Conservation (phyloP, 192 early-diverging fungal species). For the Backusella liffmaniae region DNA sequence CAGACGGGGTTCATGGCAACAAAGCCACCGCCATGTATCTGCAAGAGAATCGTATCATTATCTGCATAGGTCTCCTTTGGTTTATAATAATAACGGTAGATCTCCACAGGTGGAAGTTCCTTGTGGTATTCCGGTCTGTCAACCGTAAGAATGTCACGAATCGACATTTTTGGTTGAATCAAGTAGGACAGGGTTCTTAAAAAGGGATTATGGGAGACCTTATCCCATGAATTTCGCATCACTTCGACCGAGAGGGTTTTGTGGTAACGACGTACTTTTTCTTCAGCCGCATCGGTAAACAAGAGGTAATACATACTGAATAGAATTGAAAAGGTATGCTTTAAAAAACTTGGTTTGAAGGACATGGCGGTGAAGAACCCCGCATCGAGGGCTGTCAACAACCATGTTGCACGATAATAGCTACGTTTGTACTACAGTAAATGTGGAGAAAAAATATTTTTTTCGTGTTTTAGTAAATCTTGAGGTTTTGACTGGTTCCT, state of each 20-base stretch:
- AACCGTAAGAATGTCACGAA: conserved; percentile 35
- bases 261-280: conserved; percentile 80
- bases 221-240: conserved; percentile 89
- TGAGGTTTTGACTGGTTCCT: not conserved
- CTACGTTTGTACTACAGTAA: conserved; percentile 76
- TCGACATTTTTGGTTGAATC: conserved; percentile 39
- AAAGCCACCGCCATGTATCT: conserved; percentile 88
- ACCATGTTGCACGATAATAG: conserved; percentile 91
- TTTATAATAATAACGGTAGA: conserved; percentile 61
- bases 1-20: conserved; percentile 85
- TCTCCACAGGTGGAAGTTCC: conserved; percentile 32
- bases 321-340: conserved; percentile 74
- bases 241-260: conserved; percentile 79
- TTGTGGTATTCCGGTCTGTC: conserved; percentile 23
- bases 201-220: conserved; percentile 65
- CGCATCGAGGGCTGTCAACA: conserved; percentile 87
- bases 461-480: not conserved
- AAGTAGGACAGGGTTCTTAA: conserved; percentile 51
- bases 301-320: conserved; percentile 84
- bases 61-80: conserved; percentile 27
- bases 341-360: conserved; percentile 68
- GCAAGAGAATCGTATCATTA: conserved; percentile 50
- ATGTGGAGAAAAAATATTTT: not conserved
- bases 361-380: conserved; percentile 91
- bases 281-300: conserved; percentile 79